phyloP scores from a whole-genome alignment of 768 basidiomycete genomes.

The Hygrophorus pudorinus region DNA sequence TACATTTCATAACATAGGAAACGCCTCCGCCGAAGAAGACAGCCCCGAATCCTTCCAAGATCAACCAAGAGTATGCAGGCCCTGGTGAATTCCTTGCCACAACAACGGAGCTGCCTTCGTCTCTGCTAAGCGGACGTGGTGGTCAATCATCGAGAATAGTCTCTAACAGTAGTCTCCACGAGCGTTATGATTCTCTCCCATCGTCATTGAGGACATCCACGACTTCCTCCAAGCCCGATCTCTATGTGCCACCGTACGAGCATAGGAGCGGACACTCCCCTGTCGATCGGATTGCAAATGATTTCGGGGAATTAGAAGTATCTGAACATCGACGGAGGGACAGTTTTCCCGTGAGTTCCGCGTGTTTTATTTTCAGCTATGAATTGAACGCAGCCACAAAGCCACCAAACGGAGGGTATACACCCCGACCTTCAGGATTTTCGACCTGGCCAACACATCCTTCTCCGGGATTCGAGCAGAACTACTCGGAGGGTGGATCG shows the following conservation, averaged over 20 bases:
- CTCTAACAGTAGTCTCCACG: slow-evolving; percentile 23
- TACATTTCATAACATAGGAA: slow-evolving; percentile 35
- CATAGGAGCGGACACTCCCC: slow-evolving; percentile 31
- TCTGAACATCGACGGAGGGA: slow-evolving; percentile 40
- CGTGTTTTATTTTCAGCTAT: slow-evolving; percentile 1
- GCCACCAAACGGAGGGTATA: slow-evolving; percentile 27
- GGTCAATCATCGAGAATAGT: slow-evolving; percentile 21
- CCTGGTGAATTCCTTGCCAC: slow-evolving; percentile 63
- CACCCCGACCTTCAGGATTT: slow-evolving; percentile 27
- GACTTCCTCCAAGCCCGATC: slow-evolving; percentile 50
- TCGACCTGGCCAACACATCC: slow-evolving; percentile 24
- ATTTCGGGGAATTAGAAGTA: slow-evolving; percentile 59
- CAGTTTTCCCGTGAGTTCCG: slow-evolving; percentile 44
- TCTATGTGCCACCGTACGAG: slow-evolving; percentile 73
- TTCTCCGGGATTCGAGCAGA: slow-evolving; percentile 31
- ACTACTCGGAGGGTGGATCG: slow-evolving; percentile 19
- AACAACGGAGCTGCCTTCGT: slow-evolving; percentile 24
- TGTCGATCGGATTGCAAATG: slow-evolving; percentile 47
- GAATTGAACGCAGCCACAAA: slow-evolving; percentile 11
- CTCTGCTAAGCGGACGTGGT: slow-evolving; percentile 15
- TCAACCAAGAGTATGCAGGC: slow-evolving; percentile 62
- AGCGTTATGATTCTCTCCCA: slow-evolving; percentile 43
- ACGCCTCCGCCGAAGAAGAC: slow-evolving; percentile 66
- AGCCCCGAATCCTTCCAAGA: slow-evolving; percentile 30
- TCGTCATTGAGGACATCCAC: slow-evolving; percentile 53